phyloP scores from a whole-genome alignment of 2,329 filamentous ascomycete species.

The Hypoxylon sp. region DNA sequence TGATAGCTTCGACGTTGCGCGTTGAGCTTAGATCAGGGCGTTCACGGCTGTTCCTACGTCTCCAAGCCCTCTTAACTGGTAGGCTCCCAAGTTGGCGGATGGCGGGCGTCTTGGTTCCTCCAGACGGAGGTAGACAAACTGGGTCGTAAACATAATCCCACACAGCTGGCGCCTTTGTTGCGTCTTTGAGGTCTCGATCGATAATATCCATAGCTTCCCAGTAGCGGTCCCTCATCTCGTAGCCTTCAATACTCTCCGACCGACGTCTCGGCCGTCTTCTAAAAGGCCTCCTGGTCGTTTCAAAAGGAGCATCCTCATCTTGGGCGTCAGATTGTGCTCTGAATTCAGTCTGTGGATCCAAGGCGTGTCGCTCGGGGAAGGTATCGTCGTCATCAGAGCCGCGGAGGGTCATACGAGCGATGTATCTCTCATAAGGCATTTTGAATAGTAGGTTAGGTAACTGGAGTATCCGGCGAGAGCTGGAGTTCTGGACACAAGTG shows the following conservation, averaged over 20 bases:
- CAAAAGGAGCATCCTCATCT: slow-evolving; percentile 7
- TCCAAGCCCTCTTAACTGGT: slow-evolving; percentile 45
- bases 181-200: slow-evolving; percentile 41
- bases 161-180: slow-evolving; percentile 40
- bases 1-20: slow-evolving; percentile 42
- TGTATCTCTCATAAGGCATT: slow-evolving; percentile 38
- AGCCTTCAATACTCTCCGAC: slow-evolving; percentile 42
- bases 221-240: slow-evolving; percentile 45
- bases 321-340: slow-evolving; percentile 16
- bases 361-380: slow-evolving; percentile 42
- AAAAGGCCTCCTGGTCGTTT: neutral
- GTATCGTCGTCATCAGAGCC: slow-evolving; percentile 34
- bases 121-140: slow-evolving; percentile 43
- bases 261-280: slow-evolving; percentile 34
- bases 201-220: slow-evolving; percentile 45
- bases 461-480: neutral
- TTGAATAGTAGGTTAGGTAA: neutral
- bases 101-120: slow-evolving; percentile 29
- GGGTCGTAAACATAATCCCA: slow-evolving; percentile 47
- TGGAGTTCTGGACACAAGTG: slow-evolving; percentile 1
- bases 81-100: slow-evolving; percentile 39
- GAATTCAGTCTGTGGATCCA: slow-evolving; percentile 16
- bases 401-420: slow-evolving; percentile 40
- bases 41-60: slow-evolving; percentile 39
- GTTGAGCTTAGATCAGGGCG: slow-evolving; percentile 31